phyloP scores from a whole-genome alignment of 495 filamentous ascomycete genomes.

The Aspergillus olivimuriae region DNA sequence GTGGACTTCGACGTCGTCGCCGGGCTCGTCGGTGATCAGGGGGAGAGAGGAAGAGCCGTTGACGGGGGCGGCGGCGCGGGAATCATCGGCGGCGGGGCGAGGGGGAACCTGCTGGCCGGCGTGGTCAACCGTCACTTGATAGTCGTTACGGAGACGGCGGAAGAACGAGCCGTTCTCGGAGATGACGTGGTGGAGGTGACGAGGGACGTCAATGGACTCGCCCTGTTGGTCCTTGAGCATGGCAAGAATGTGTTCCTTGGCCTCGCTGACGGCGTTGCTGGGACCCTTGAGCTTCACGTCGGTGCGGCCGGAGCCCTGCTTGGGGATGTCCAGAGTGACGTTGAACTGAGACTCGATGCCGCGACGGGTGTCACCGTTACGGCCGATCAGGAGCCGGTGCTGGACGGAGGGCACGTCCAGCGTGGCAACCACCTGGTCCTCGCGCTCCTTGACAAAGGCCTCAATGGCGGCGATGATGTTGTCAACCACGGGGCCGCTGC shows the following conservation, averaged over 20 bases:
- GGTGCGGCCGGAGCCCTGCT: constrained; percentile 60
- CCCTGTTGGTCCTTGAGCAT: constrained; percentile 82
- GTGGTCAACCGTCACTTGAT: constrained; percentile 85
- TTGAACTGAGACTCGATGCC: constrained; percentile 85
- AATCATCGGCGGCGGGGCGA: constrained; percentile 46
- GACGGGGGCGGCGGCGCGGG: constrained; percentile 26
- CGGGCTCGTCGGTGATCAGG: constrained; percentile 80
- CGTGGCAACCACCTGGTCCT: constrained; percentile 66
- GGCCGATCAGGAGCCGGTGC: constrained; percentile 86
- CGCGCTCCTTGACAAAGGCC: constrained; percentile 68
- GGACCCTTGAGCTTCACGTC: constrained; percentile 79
- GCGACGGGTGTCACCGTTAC: constrained; percentile 78
- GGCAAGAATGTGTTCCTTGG: constrained; percentile 72
- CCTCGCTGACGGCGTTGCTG: constrained; percentile 70
- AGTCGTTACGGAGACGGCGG: constrained; percentile 73
- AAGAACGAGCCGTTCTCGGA: constrained; percentile 90
- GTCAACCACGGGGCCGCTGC: constrained; percentile 72
- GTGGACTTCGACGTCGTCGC: constrained; percentile 53
- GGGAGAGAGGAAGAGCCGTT: constrained; percentile 57
- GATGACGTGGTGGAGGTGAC: constrained; percentile 71
- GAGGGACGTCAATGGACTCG: constrained; percentile 76
- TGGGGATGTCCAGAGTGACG: constrained; percentile 84
- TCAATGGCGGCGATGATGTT: constrained; percentile 81
- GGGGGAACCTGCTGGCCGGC: constrained; percentile 67
- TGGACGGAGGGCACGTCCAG: constrained; percentile 80